Conservation (phyloP, 306 rosid species). For the Quercus cerris region DNA sequence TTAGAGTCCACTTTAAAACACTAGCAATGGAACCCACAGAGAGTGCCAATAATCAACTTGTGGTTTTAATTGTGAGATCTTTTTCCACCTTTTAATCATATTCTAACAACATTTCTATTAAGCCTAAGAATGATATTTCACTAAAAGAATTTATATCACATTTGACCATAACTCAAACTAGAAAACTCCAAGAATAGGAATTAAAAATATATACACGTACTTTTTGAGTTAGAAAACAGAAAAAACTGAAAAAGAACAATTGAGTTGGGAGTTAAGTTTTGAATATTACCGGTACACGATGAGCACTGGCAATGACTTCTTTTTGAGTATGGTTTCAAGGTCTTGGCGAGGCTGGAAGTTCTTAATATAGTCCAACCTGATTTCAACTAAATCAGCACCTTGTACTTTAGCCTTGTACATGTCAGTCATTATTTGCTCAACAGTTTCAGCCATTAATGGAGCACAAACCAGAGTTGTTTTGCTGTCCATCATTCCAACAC, state of each 20-base stretch:
- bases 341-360: conserved; percentile 27
- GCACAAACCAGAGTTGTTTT: conserved; percentile 28
- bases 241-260: neutral
- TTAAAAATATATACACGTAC: neutral
- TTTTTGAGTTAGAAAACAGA: neutral
- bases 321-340: conserved; percentile 32
- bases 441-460: conserved; percentile 27
- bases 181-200: neutral
- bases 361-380: conserved; percentile 29
- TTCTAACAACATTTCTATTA: neutral
- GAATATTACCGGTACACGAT: conserved; percentile 17
- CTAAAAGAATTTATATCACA: neutral
- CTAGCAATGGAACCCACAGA: neutral
- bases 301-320: conserved; percentile 32
- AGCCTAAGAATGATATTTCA: neutral
- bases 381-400: conserved; percentile 42
- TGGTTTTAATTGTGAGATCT: neutral
- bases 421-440: conserved; percentile 29
- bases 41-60: neutral
- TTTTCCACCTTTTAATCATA: neutral
- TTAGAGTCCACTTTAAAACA: neutral
- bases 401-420: conserved; percentile 42
- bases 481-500: neutral
- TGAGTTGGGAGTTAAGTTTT: neutral
- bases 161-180: neutral